Base-by-base conservation (phyloP, 352 stramenopile genomes). In the Phytophthora brassicae region DNA sequence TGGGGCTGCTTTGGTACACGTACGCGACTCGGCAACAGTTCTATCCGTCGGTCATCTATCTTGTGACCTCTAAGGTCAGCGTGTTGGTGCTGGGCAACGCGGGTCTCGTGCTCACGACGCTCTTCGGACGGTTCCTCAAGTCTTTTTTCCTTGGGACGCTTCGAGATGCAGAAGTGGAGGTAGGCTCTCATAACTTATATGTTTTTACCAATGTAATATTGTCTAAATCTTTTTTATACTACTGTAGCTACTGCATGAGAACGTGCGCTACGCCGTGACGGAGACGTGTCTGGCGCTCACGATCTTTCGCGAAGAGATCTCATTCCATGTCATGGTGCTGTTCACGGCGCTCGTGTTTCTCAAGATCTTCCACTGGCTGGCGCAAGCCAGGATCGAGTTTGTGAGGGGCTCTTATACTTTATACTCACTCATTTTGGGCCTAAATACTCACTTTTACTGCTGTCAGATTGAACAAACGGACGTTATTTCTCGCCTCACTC, bases 251-350 rank as follows among this genome's bases (percentile, higher is more conserved):
- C 71, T 99, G 43, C 87, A 93, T 38, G 96, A 99, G 57, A 98
- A 98, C 72, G 92, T 98, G 38, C 93, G 96, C 29, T 99, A 98
- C 74, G 92, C 98, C 31, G 88, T 99, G 56, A 99, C 96, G 6
- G 97, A 99, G 83, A 99, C 96, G 20, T 99, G 96, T 83, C 77
- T 99, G 22, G 97, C 97, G n/a, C 86, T 99, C 22, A 99, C 97
- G 35, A 98, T 99, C 50, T 99, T 99, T 79, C 90, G 97, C 19
- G 89, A 97, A 36, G 97, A 99, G 77, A 90, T 99, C 57, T 98
- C 90, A 50, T 90, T 98, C 35, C 74, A 88, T n/a, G 97, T 98
- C 29, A 88, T 97, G 28, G 84, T 92, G 49, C 69, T 99, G 13
- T 99, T 99, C 81, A 90, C 97, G 35, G 78, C 88, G 35, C 80